Evolutionary conservation across 306 rosid genomes (phyloP).

Genomic region (Arachis hypogaea): DNA sequence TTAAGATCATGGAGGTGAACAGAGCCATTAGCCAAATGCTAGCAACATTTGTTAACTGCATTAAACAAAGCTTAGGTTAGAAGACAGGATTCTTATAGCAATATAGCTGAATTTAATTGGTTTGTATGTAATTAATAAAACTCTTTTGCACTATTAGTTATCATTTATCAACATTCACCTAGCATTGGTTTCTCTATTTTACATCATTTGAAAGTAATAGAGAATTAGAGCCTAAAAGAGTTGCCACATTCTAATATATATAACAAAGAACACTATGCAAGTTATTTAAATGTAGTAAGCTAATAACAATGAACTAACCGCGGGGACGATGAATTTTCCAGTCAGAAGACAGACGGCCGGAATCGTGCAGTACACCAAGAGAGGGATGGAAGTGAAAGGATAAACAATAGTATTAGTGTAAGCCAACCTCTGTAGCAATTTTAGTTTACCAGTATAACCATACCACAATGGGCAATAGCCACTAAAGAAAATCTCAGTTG

Average conservation of each 20-base stretch:
- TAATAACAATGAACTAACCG: slow-evolving; percentile 58
- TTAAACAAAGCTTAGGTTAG: slow-evolving; percentile 24
- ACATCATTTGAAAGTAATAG: not conserved
- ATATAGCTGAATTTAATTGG: not conserved
- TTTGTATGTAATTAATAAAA: not conserved
- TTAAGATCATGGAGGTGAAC: slow-evolving; percentile 73
- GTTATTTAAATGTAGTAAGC: slow-evolving; percentile 22
- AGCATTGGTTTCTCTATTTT: not conserved
- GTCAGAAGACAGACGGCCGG: slow-evolving; percentile 95
- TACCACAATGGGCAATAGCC: slow-evolving; percentile 95
- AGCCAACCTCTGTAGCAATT: slow-evolving; percentile 86
- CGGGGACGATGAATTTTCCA: slow-evolving; percentile 93
- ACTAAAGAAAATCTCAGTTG: slow-evolving; percentile 87
- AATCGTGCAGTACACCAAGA: slow-evolving; percentile 75
- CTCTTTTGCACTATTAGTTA: not conserved
- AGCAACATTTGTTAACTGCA: slow-evolving; percentile 82
- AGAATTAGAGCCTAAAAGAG: not conserved
- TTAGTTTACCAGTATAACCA: slow-evolving; percentile 84
- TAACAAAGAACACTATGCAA: slow-evolving; percentile 17
- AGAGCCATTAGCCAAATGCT: slow-evolving; percentile 86
- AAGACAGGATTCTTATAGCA: slow-evolving; percentile 25
- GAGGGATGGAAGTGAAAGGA: slow-evolving; percentile 91
- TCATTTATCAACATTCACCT: not conserved
- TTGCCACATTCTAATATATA: slow-evolving; percentile 5
- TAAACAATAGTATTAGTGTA: slow-evolving; percentile 74